Base-by-base conservation (phyloP, 2,329 filamentous ascomycete species). In the Endothia cerciana region DNA sequence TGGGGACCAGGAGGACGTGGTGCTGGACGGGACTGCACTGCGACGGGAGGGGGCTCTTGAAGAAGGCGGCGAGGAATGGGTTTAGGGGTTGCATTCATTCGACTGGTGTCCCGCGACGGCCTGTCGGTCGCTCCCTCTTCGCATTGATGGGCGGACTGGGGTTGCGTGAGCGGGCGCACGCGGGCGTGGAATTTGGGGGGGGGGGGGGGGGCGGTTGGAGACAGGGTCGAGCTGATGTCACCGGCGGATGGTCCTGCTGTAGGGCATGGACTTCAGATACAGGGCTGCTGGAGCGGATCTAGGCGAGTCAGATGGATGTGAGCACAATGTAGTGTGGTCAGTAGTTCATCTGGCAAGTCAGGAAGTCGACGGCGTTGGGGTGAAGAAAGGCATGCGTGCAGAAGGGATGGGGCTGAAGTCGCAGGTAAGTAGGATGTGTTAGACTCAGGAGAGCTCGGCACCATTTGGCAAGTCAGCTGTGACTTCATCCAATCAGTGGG, bases 21-120 rank as follows among this genome's bases (percentile, higher is more conserved):
- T 97, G 92, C 79, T 95, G 91, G 70, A 93, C 87, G 64, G 95
- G 94, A 70, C 90, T 88, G 84, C 95, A 98, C 89, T 98, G 94
- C 74, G 91, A 84, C 73, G 91, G 91, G 77, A 97, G 87, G 78
- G 92, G 89, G 87, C 93, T 98, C 84, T 93, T 93, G 87, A 97
- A 97, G 89, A 99, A 98, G 85, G 94, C 93, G 85, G 92, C 90
- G 80, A 99, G 87, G 82, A 97, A 98, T 79, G 95, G 95, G 82
- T 99, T 99, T 89, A 98, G 87, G 83, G 95, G 93, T 90, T 94
- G 94, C 94, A 97, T 97, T 89, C 90, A 76, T 72, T 75, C 74
- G 70, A 73, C 71, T 69, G 60, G 59, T 58, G 62, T 63, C 60
- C 65, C 65, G 63, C 67, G 63, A 67, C 65, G 53, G 62, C 67